A percentile compares a stretch with the other conserved stretches of the same genome.
Evolutionary conservation across 2,329 filamentous ascomycete genomes (phyloP).

Genomic region (Rhytidhysteron rufulum): DNA sequence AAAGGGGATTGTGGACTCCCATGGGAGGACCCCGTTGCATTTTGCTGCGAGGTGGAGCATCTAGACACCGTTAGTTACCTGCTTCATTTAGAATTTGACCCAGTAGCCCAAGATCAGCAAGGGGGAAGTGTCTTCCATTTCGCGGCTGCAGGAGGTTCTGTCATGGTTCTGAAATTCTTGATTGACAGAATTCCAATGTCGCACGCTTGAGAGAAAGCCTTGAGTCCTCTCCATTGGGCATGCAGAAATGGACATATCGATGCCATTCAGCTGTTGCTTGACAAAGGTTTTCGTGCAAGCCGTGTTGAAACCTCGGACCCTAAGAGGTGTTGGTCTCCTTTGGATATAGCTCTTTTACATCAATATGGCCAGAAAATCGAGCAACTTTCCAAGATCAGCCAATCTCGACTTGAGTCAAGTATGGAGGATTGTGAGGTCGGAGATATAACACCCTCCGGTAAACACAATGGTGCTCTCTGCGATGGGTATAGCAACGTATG

Average conservation of each 20-base stretch:
- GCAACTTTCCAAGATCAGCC: background rate
- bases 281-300: constrained; percentile 2
- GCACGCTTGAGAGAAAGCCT: background rate
- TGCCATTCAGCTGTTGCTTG: constrained; percentile 5
- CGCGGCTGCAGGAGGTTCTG: constrained; percentile 7
- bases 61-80: constrained; percentile 4
- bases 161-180: constrained; percentile 4
- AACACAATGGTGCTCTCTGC: constrained; percentile 3
- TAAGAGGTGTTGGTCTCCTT: constrained; percentile 9
- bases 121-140: constrained; percentile 5
- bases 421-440: too few relatives aligned
- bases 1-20: too few relatives aligned
- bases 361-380: constrained; percentile 5
- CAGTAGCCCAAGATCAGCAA: constrained; percentile 1
- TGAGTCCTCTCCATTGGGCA: constrained; percentile 9
- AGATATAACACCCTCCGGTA: background rate
- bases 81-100: background rate
- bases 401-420: background rate
- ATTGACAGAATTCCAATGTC: background rate
- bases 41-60: constrained; percentile 7
- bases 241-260: constrained; percentile 5
- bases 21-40: constrained; percentile 5
- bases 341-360: constrained; percentile 11
- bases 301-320: constrained; percentile 1
- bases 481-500: constrained; percentile 11